Evolutionary conservation across 2,329 filamentous ascomycete genomes (phyloP).

Genomic region (Neodidymelliopsis sp.): DNA sequence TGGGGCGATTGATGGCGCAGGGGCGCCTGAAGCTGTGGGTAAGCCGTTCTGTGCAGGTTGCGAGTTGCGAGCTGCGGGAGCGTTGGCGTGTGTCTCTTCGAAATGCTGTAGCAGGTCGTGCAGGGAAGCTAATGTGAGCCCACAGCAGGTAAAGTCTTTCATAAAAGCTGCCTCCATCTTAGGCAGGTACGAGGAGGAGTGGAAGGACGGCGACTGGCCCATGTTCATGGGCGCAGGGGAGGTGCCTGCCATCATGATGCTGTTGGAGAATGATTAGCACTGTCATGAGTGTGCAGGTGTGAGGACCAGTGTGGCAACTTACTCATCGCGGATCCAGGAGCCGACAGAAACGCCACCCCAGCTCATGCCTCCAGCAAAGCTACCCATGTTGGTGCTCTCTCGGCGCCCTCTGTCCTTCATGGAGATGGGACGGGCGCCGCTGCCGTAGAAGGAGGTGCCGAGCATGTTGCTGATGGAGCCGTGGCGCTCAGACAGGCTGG

Average conservation of each 20-base stretch:
- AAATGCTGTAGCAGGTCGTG: conserved; percentile 97
- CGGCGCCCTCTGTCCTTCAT: conserved; percentile 63
- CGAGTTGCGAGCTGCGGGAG: conserved; percentile 61
- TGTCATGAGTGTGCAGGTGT: conserved; percentile 3
- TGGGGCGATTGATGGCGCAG: conserved; percentile 49
- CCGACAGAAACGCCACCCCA: conserved; percentile 97
- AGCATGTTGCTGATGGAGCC: conserved; percentile 61
- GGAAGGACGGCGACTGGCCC: conserved; percentile 90
- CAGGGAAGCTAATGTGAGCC: conserved; percentile 84
- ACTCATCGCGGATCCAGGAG: conserved; percentile 98
- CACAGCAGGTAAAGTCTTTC: conserved; percentile 96
- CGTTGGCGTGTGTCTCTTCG: conserved; percentile 88
- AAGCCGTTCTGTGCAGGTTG: conserved; percentile 56
- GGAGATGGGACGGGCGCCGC: conserved; percentile 67
- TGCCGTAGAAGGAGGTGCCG: conserved; percentile 61
- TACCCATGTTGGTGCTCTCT: conserved; percentile 68
- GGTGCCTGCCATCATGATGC: conserved; percentile 93
- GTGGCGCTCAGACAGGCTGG: conserved; percentile 55
- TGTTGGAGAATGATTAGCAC: conserved; percentile 52
- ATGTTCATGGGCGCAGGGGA: conserved; percentile 77
- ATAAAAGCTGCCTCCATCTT: conserved; percentile 98
- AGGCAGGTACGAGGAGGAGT: conserved; percentile 94
- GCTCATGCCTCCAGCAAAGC: conserved; percentile 81
- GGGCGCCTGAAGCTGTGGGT: conserved; percentile 38
- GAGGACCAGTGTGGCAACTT: conserved; percentile 58